A percentile compares a stretch with the other conserved stretches of the same genome.
Conservation (phyloP, 345 rosid genomes). For the Reutealis trisperma region DNA sequence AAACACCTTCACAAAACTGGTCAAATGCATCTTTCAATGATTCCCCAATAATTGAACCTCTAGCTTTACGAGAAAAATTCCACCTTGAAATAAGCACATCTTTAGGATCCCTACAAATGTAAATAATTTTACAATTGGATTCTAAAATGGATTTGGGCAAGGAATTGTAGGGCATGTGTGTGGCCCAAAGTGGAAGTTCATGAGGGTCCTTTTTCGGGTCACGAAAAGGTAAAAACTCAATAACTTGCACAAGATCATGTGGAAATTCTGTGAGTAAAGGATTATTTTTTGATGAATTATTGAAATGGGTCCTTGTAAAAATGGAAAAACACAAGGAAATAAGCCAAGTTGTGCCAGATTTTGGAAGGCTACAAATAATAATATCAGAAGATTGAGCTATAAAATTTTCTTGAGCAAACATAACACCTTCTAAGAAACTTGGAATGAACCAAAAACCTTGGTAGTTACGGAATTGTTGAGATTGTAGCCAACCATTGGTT, state of each 20-base stretch:
- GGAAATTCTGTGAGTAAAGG: slow-evolving; percentile 33
- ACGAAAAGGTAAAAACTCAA: slow-evolving; percentile 1
- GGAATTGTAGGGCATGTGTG: not conserved
- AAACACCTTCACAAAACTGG: no score
- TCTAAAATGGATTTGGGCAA: not conserved
- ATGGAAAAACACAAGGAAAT: slow-evolving; percentile 36
- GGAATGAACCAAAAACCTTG: not conserved
- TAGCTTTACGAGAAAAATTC: not conserved
- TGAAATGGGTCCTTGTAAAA: slow-evolving; percentile 14
- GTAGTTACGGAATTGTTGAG: not conserved
- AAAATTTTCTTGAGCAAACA: slow-evolving; percentile 15
- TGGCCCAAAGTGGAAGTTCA: no score
- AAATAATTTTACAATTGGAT: not conserved
- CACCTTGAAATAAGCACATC: not conserved
- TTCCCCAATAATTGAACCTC: no score
- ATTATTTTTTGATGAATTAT: slow-evolving; percentile 13
- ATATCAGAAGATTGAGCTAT: slow-evolving; percentile 25
- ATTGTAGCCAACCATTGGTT: not conserved
- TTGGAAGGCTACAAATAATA: slow-evolving; percentile 12
- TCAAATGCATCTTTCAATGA: no score
- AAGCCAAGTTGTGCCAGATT: slow-evolving; percentile 43
- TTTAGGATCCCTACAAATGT: not conserved
- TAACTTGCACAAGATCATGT: slow-evolving; percentile 40
- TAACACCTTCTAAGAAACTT: not conserved
- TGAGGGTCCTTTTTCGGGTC: no score